These are phyloP conservation scores for Conticribra guillardii DNA, from an alignment of 108 stramenopile genomes.

Conservation along the genomic window DNA sequence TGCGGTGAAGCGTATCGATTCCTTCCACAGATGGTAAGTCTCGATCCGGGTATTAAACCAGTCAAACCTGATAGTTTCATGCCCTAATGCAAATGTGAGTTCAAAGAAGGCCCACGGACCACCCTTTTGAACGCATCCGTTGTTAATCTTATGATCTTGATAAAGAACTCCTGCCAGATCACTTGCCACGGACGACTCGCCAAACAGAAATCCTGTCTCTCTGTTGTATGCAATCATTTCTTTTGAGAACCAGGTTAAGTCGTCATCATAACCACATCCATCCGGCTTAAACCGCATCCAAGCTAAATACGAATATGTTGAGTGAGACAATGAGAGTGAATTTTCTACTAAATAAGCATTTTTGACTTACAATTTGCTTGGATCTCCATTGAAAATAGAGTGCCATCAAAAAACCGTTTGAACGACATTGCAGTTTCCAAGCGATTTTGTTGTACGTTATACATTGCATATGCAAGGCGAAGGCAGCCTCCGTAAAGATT, in stretches of 20 bases:
- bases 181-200: conserved; percentile 1
- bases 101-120: conserved; percentile 1
- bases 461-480: conserved; percentile 3
- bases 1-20: background rate
- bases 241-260: background rate
- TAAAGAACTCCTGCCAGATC: background rate
- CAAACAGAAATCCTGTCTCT: conserved; percentile 4
- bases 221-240: conserved; percentile 5
- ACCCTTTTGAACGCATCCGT: background rate
- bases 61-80: background rate
- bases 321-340: too few species aligned
- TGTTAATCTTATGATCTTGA: too few species aligned
- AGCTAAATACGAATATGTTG: conserved; percentile 1
- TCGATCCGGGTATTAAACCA: background rate
- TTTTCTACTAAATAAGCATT: too few species aligned
- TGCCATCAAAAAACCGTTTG: too few species aligned
- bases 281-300: background rate
- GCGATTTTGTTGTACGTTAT: background rate
- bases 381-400: too few species aligned
- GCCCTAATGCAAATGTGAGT: conserved; percentile 3
- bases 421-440: background rate
- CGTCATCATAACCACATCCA: conserved; percentile 1
- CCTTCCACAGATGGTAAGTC: background rate
- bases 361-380: too few species aligned
- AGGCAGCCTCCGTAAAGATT: conserved; percentile 7